A percentile compares a stretch with the other conserved stretches of the same genome.
These are phyloP conservation scores for Colletotrichum lini DNA, from an alignment of 2,329 filamentous ascomycete species.

Conservation along the genomic window DNA sequence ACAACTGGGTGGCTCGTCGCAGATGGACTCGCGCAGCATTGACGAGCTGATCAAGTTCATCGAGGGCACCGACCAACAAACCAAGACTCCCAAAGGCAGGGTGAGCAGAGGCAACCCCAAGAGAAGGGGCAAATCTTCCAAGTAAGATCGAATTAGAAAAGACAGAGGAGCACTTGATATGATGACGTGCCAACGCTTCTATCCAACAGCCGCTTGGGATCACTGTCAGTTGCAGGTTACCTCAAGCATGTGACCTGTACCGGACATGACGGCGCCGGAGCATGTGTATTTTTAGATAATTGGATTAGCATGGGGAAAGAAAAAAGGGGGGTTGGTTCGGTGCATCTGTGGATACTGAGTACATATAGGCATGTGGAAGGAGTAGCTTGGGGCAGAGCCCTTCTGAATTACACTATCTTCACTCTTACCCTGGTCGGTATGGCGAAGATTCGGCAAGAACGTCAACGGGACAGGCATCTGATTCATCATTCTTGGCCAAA, in stretches of 20 bases:
- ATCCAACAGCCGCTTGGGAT: background rate
- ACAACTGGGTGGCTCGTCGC: conserved; percentile 47
- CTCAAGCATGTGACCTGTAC: background rate
- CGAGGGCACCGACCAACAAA: conserved; percentile 77
- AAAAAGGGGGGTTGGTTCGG: conserved; percentile 1
- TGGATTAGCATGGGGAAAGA: conserved; percentile 10
- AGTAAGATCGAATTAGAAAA: conserved; percentile 23
- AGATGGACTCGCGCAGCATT: conserved; percentile 84
- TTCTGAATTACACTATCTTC: conserved; percentile 37
- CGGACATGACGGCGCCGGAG: background rate
- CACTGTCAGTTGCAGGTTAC: background rate
- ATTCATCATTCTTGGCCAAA: conserved; percentile 4
- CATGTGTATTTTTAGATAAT: conserved; percentile 31
- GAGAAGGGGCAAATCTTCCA: conserved; percentile 57
- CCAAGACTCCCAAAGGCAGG: conserved; percentile 68
- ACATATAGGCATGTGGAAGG: conserved; percentile 16
- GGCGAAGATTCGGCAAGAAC: background rate
- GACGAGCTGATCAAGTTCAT: conserved; percentile 96
- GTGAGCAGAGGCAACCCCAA: conserved; percentile 69
- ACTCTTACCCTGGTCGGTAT: conserved; percentile 14
- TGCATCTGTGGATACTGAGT: conserved; percentile 24
- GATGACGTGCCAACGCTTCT: background rate
- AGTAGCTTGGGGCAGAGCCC: conserved; percentile 16
- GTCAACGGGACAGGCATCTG: background rate
- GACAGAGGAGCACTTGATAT: background rate